These are phyloP conservation scores for Gigaspora rosea DNA, from an alignment of 192 early-diverging fungal species.

Conservation along the genomic window DNA sequence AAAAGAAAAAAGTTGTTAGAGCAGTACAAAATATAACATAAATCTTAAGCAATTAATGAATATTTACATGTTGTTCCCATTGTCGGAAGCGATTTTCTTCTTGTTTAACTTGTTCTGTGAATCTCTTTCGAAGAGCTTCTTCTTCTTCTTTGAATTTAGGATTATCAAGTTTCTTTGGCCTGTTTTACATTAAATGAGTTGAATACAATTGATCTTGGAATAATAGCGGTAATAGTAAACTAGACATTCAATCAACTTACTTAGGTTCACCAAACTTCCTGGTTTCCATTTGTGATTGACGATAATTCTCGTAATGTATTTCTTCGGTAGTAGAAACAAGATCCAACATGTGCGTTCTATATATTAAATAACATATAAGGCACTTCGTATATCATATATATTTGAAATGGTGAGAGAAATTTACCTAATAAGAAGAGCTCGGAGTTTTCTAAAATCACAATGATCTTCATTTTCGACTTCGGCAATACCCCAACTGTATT, in stretches of 20 bases:
- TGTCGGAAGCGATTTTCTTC: constrained; percentile 98
- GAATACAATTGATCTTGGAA: neutral
- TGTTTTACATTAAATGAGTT: constrained; percentile 29
- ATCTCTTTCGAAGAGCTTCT: constrained; percentile 90
- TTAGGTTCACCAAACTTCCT: constrained; percentile 87
- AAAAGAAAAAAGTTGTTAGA: neutral
- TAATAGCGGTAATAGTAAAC: too few species aligned
- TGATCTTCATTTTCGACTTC: constrained; percentile 99
- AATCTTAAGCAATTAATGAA: neutral
- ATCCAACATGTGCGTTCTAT: constrained; percentile 95
- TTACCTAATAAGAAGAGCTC: constrained; percentile 82
- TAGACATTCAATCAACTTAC: constrained; percentile 36
- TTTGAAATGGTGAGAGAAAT: neutral
- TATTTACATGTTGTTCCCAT: constrained; percentile 87
- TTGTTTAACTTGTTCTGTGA: constrained; percentile 96
- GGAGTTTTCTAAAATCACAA: constrained; percentile 97
- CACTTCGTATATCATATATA: neutral
- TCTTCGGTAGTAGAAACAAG: constrained; percentile 93
- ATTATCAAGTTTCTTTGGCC: constrained; percentile 76
- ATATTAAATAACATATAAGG: neutral
- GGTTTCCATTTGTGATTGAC: constrained; percentile 83
- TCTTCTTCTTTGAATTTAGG: constrained; percentile 99
- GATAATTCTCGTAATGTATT: constrained; percentile 92
- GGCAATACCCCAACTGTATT: constrained; percentile 98
- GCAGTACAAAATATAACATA: neutral